Conservation (phyloP, 1,284 basidiomycete genomes). For the Ustilago loliicola region DNA sequence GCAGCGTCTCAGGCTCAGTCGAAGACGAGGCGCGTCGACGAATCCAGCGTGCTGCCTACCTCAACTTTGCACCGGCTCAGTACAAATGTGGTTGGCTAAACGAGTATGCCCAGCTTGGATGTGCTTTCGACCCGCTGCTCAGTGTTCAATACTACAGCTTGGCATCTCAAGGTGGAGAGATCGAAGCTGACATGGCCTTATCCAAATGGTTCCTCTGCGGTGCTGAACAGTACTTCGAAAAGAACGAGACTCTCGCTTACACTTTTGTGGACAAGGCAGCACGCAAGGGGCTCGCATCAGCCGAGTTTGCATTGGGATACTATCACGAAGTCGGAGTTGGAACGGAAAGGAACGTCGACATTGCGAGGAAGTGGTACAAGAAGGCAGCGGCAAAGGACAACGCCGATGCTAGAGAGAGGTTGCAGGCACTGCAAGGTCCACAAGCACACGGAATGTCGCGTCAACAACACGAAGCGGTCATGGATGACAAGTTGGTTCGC, state of each 20-base stretch:
- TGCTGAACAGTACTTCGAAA: constrained; percentile 83
- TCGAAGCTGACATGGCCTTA: constrained; percentile 94
- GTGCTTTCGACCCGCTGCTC: constrained; percentile 87
- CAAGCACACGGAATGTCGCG: constrained; percentile 75
- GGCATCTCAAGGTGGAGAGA: constrained; percentile 78
- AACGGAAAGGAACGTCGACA: constrained; percentile 75
- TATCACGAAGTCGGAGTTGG: constrained; percentile 79
- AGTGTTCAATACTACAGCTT: constrained; percentile 90
- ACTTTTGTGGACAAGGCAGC: constrained; percentile 94
- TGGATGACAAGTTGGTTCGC: constrained; percentile 83
- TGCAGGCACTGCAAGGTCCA: constrained; percentile 77
- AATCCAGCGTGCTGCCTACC: constrained; percentile 85
- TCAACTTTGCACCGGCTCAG: constrained; percentile 88
- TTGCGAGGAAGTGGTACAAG: constrained; percentile 79
- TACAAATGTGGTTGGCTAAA: constrained; percentile 89
- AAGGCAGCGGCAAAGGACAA: constrained; percentile 83
- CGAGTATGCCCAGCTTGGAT: constrained; percentile 88
- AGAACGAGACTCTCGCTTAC: constrained; percentile 87
- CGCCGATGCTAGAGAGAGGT: constrained; percentile 81
- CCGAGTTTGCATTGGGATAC: constrained; percentile 95
- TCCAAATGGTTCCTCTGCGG: constrained; percentile 96
- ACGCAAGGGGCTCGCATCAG: constrained; percentile 80
- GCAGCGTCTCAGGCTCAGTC: constrained; percentile 62
- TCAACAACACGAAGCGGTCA: constrained; percentile 82
- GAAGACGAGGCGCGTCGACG: constrained; percentile 56